Conservation (phyloP, 768 basidiomycete genomes). For the Naganishia vaughanmartiniae region DNA sequence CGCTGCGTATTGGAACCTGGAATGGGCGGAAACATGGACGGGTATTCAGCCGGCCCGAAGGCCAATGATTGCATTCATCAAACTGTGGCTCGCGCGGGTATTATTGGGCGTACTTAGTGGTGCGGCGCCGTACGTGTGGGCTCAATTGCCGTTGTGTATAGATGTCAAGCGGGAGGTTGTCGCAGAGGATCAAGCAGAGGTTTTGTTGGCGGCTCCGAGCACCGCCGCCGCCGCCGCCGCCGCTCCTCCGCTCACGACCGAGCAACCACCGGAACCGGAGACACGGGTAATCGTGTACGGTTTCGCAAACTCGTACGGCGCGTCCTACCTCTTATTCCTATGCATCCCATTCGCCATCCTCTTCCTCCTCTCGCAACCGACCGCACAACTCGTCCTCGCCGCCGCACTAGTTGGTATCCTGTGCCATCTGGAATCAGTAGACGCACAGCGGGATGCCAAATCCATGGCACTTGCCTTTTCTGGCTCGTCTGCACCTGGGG, state of each 20-base stretch:
- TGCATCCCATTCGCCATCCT: constrained; percentile 61
- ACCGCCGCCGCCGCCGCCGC: not conserved
- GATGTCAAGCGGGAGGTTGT: constrained; percentile 56
- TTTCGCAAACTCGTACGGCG: constrained; percentile 84
- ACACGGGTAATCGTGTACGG: constrained; percentile 62
- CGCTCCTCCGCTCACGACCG: constrained; percentile 38
- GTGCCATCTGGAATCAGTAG: constrained; percentile 74
- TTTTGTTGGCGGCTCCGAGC: not conserved
- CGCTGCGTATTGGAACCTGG: constrained; percentile 72
- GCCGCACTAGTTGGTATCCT: constrained; percentile 66
- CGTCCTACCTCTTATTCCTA: constrained; percentile 82
- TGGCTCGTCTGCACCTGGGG: constrained; percentile 53
- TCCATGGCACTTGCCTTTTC: constrained; percentile 44
- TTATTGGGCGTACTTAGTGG: constrained; percentile 55
- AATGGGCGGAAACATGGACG: constrained; percentile 66
- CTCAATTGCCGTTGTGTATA: constrained; percentile 69
- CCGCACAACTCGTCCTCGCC: constrained; percentile 74
- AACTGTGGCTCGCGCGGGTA: constrained; percentile 65
- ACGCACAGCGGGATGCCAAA: constrained; percentile 71
- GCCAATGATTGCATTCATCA: constrained; percentile 56
- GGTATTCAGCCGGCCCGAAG: constrained; percentile 44
- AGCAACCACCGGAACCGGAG: constrained; percentile 37
- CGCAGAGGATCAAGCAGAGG: constrained; percentile 30
- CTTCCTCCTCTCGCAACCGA: constrained; percentile 69
- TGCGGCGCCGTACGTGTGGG: constrained; percentile 68